These are phyloP conservation scores for Colletotrichum sp. DNA, from an alignment of 2,329 filamentous ascomycete genomes.

Conservation along the genomic window DNA sequence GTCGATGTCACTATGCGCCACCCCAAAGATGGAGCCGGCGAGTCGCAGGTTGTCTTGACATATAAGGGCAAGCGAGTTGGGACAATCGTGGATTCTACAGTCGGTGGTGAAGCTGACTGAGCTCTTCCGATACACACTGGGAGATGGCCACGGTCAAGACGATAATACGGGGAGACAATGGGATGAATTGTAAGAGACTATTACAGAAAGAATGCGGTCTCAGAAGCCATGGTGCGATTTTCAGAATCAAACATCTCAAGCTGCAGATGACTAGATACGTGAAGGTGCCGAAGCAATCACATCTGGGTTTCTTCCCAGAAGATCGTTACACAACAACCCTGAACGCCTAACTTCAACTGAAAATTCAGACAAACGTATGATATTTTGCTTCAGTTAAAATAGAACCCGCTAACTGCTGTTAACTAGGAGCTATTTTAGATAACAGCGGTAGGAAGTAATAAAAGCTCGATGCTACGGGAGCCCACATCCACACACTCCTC, in stretches of 20 bases:
- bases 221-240: not conserved
- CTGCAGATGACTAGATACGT: not conserved
- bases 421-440: not conserved
- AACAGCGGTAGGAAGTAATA: not conserved
- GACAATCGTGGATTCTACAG: not conserved
- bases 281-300: not conserved
- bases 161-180: not conserved
- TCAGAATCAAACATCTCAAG: not conserved
- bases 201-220: not conserved
- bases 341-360: not conserved
- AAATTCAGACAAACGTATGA: not conserved
- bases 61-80: constrained; percentile 48
- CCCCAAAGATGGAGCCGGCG: constrained; percentile 28
- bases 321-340: not conserved
- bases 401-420: not conserved
- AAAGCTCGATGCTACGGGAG: not conserved
- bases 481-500: not conserved
- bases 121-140: not conserved
- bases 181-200: not conserved
- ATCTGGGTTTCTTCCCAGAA: not conserved
- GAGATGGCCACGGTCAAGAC: not conserved
- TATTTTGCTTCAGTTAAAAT: not conserved
- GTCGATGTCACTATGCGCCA: constrained; percentile 56
- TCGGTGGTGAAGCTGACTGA: not conserved
- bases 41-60: constrained; percentile 53